These are phyloP conservation scores for Blastobotrys raffinosifermentans DNA, from an alignment of 1,139 yeast genomes.

Conservation along the genomic window DNA sequence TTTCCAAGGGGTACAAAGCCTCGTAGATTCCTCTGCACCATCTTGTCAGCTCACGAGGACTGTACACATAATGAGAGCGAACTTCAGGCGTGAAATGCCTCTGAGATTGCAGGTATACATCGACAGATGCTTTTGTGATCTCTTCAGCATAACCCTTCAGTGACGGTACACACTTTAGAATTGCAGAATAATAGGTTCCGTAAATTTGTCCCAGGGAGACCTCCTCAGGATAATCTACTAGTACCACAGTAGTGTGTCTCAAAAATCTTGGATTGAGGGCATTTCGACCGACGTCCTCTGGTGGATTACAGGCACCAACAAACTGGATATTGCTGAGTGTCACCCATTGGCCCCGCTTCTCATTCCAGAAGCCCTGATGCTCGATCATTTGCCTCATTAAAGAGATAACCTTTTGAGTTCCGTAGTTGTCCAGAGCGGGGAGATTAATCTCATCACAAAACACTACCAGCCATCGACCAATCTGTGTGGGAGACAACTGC, in stretches of 20 bases:
- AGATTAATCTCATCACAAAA: slow-evolving; percentile 92
- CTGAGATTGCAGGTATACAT: slow-evolving; percentile 48
- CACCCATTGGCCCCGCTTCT: slow-evolving; percentile 60
- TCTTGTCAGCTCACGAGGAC: slow-evolving; percentile 89
- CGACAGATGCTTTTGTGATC: slow-evolving; percentile 63
- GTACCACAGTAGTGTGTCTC: slow-evolving; percentile 59
- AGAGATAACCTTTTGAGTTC: slow-evolving; percentile 69
- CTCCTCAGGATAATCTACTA: slow-evolving; percentile 78
- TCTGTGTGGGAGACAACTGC: slow-evolving; percentile 51
- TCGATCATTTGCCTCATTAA: slow-evolving; percentile 73
- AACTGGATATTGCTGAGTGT: slow-evolving; percentile 60
- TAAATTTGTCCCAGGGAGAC: slow-evolving; percentile 65
- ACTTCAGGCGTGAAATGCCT: slow-evolving; percentile 36
- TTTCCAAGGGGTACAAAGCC: slow-evolving; percentile 42
- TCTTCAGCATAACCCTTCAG: slow-evolving; percentile 48
- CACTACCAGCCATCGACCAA: slow-evolving; percentile 70
- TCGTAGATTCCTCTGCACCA: slow-evolving; percentile 77
- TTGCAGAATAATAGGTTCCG: slow-evolving; percentile 48
- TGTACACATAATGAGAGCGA: slow-evolving; percentile 60
- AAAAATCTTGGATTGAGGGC: slow-evolving; percentile 57
- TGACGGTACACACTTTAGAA: slow-evolving; percentile 59
- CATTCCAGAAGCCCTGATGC: slow-evolving; percentile 72
- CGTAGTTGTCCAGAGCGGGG: slow-evolving; percentile 69
- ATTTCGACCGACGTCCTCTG: slow-evolving; percentile 72
- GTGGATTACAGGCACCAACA: slow-evolving; percentile 94